phyloP scores from a whole-genome alignment of 1,284 basidiomycete species.

The Omphalotus olearius region DNA sequence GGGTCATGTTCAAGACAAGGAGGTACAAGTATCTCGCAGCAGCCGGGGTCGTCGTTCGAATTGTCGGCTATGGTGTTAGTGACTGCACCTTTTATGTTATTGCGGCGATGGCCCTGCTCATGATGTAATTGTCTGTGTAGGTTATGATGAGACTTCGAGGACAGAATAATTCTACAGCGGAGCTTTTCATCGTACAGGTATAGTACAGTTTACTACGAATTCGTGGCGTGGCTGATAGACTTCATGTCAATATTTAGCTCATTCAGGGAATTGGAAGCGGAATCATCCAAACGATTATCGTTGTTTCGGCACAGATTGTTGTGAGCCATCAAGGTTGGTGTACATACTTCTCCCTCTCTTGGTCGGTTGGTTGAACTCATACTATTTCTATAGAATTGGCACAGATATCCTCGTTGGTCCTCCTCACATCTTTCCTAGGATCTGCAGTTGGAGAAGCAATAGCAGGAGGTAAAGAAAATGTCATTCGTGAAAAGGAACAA shows the following conservation, averaged over 20 bases:
- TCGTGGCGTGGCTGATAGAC: no score
- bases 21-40: conserved; percentile 5
- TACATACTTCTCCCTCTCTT: not conserved
- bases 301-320: conserved; percentile 9
- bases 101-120: no score
- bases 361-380: not conserved
- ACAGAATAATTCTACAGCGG: conserved; percentile 8
- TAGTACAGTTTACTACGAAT: no score
- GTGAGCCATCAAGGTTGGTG: conserved; percentile 2
- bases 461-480: conserved; percentile 8
- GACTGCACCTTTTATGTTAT: no score
- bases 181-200: conserved; percentile 11
- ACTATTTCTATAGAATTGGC: conserved; percentile 1
- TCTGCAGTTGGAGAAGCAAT: conserved; percentile 9
- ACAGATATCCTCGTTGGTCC: conserved; percentile 5
- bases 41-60: conserved; percentile 3
- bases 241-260: no score
- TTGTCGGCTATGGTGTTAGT: conserved; percentile 11
- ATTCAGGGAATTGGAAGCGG: conserved; percentile 10
- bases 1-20: conserved; percentile 9
- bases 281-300: conserved; percentile 5
- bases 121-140: no score
- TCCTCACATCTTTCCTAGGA: conserved; percentile 8
- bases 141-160: conserved; percentile 10
- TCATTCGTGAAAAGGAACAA: no score